These are phyloP conservation scores for Silene vulgaris DNA, from an alignment of 179 eudicot genomes.

Conservation along the genomic window DNA sequence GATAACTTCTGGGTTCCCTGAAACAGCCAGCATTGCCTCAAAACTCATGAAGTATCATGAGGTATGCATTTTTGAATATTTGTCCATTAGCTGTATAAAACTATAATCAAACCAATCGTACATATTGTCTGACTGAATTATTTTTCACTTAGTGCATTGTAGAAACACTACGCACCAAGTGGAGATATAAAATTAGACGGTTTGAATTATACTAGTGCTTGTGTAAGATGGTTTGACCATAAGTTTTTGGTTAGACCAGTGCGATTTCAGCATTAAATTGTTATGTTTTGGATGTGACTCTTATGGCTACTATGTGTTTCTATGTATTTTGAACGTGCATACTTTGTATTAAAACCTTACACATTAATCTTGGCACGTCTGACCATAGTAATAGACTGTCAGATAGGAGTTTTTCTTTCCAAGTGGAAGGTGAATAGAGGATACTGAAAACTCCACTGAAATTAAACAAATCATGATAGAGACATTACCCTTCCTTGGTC, in stretches of 20 bases:
- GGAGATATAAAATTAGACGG: neutral
- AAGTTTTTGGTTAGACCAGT: neutral
- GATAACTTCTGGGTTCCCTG: constrained; percentile 84
- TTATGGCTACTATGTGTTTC: neutral
- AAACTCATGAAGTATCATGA: constrained; percentile 81
- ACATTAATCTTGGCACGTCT: neutral
- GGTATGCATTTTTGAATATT: constrained; percentile 39
- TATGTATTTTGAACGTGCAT: neutral
- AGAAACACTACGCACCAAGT: neutral
- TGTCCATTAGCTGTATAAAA: neutral
- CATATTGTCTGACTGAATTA: neutral
- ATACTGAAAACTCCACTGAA: neutral
- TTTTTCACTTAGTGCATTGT: constrained; percentile 6
- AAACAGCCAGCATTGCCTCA: constrained; percentile 67
- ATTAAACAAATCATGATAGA: neutral
- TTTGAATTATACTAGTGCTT: neutral
- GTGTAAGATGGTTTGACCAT: neutral
- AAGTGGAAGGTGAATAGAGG: neutral
- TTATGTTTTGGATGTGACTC: neutral
- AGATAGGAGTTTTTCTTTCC: no score
- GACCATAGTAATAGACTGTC: no score
- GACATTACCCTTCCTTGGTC: neutral
- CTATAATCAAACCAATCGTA: neutral
- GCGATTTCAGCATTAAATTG: neutral
- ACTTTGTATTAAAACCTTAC: neutral